These are phyloP conservation scores for Russula compacta DNA, from an alignment of 768 basidiomycete genomes.

Conservation along the genomic window DNA sequence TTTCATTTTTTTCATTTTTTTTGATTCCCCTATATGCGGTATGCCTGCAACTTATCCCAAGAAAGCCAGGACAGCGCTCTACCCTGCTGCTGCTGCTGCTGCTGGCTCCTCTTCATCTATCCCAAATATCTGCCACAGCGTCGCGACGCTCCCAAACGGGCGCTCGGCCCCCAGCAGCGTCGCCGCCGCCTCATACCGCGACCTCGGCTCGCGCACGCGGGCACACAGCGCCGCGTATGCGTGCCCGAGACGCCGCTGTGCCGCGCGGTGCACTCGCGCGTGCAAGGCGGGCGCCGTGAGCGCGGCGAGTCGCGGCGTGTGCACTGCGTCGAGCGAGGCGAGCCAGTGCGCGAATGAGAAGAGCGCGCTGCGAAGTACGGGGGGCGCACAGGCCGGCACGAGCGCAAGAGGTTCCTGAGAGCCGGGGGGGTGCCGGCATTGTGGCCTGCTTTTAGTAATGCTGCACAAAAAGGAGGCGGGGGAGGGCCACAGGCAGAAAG, in stretches of 20 bases:
- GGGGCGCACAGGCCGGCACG: constrained; percentile 54
- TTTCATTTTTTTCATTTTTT: no score
- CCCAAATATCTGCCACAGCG: constrained; percentile 74
- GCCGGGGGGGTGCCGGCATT: background rate
- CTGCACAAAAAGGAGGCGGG: background rate
- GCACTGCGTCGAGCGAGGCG: constrained; percentile 68
- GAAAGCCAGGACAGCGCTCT: no score
- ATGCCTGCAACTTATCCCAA: no score
- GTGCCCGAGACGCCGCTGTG: constrained; percentile 54
- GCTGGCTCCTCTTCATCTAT: constrained; percentile 35
- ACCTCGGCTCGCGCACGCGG: constrained; percentile 63
- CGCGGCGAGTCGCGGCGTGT: constrained; percentile 69
- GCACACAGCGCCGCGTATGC: constrained; percentile 71
- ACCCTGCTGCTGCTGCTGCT: constrained; percentile 12
- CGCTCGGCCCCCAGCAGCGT: constrained; percentile 76
- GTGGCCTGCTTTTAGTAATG: background rate
- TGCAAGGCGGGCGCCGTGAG: constrained; percentile 62
- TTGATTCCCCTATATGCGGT: no score
- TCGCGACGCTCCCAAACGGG: constrained; percentile 70
- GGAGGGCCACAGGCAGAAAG: background rate
- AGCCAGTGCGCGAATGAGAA: constrained; percentile 77
- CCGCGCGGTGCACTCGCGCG: constrained; percentile 63
- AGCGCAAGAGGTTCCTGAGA: constrained; percentile 66
- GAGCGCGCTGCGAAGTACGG: constrained; percentile 53
- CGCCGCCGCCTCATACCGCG: constrained; percentile 84